A percentile compares a stretch with the other conserved stretches of the same genome.
Evolutionary conservation across 2,329 filamentous ascomycete species (phyloP).

Genomic region (Talaromyces sp.): DNA sequence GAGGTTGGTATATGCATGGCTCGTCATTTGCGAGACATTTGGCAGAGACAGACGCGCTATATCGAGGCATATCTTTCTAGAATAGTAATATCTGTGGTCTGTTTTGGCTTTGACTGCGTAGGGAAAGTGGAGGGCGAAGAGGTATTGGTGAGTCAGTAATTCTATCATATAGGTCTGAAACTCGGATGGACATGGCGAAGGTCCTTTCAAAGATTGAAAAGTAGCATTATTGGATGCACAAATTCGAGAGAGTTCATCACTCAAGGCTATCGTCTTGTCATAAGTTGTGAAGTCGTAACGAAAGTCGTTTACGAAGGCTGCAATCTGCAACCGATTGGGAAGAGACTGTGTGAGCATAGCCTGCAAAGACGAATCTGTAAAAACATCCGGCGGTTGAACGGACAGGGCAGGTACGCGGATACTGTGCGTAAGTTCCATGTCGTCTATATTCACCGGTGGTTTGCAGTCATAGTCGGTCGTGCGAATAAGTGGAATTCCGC

Average conservation of each 20-base stretch:
- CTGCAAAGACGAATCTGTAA: slow-evolving; percentile 6
- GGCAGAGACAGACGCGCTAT: not conserved
- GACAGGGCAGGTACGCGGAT: not conserved
- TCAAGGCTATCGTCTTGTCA: not conserved
- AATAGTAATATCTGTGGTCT: slow-evolving; percentile 4
- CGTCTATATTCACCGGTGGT: slow-evolving; percentile 8
- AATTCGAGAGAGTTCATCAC: not conserved
- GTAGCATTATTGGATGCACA: not conserved
- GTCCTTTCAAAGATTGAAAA: not conserved
- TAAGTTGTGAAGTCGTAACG: not conserved
- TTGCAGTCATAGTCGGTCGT: slow-evolving; percentile 7
- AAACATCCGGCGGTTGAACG: not conserved
- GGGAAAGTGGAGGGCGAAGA: slow-evolving; percentile 12
- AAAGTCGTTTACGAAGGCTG: slow-evolving; percentile 13
- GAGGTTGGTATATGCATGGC: not conserved
- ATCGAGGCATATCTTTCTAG: slow-evolving; percentile 9
- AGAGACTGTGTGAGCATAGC: slow-evolving; percentile 3
- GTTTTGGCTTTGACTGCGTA: slow-evolving; percentile 10
- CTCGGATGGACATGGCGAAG: not conserved
- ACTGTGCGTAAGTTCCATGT: not conserved
- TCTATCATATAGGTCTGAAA: slow-evolving; percentile 13
- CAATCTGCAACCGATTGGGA: not conserved
- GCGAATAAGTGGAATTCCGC: slow-evolving; percentile 10
- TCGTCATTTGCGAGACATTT: not conserved
- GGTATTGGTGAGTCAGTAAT: slow-evolving; percentile 10